Evolutionary conservation across 805 yeast species (phyloP).

Genomic region (Kazachstania africana): DNA sequence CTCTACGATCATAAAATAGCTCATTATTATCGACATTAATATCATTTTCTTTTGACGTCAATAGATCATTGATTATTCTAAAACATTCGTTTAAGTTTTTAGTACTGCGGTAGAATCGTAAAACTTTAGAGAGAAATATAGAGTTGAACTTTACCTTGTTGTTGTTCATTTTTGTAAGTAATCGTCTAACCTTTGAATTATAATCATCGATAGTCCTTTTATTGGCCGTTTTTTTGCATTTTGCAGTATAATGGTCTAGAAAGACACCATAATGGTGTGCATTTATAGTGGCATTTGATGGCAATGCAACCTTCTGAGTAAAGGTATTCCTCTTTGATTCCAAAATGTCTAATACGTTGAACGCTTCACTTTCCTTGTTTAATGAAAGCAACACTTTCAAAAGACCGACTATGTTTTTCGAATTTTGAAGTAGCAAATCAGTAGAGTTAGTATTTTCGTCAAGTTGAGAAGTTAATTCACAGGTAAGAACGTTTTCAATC

Average conservation of each 20-base stretch:
- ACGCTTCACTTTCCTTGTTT: slow-evolving; percentile 22
- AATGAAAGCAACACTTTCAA: slow-evolving; percentile 16
- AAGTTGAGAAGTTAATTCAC: neutral
- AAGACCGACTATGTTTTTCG: slow-evolving; percentile 18
- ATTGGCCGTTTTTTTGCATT: slow-evolving; percentile 10
- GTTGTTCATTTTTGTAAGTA: slow-evolving; percentile 25
- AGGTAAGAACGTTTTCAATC: too few species aligned
- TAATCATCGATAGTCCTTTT: neutral
- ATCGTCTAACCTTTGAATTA: slow-evolving; percentile 15
- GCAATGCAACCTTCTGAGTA: slow-evolving; percentile 31
- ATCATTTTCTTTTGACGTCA: slow-evolving; percentile 3
- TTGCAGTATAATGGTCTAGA: slow-evolving; percentile 22
- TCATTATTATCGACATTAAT: neutral
- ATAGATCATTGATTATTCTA: slow-evolving; percentile 23
- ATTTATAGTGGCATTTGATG: too few species aligned
- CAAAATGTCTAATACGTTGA: slow-evolving; percentile 24
- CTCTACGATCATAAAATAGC: slow-evolving; percentile 4
- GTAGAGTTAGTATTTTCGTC: neutral
- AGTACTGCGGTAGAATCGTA: slow-evolving; percentile 23
- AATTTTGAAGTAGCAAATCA: slow-evolving; percentile 2
- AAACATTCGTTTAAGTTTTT: slow-evolving; percentile 25
- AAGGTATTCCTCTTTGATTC: slow-evolving; percentile 12
- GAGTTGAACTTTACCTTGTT: slow-evolving; percentile 25
- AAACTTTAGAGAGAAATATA: slow-evolving; percentile 28
- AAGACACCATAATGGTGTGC: slow-evolving; percentile 33